Percentiles rank a stretch among this genome's conserved stretches.
These are phyloP conservation scores for Ustilago nuda DNA, from an alignment of 1,284 basidiomycete species.

Conservation along the genomic window DNA sequence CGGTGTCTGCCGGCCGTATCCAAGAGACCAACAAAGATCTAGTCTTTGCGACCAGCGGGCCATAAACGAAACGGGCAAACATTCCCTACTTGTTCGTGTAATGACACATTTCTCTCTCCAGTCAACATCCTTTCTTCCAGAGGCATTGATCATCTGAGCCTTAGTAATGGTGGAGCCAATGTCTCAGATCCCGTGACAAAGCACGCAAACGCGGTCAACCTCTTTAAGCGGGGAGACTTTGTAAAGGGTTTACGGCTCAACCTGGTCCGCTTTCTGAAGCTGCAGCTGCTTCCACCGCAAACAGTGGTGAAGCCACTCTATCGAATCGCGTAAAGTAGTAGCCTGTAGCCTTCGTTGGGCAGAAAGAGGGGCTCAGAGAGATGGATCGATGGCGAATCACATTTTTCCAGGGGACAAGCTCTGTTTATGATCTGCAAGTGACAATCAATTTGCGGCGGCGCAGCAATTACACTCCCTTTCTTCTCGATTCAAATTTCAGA, in stretches of 20 bases:
- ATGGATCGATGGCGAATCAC: not conserved
- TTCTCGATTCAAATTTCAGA: not conserved
- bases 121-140: conserved; percentile 2
- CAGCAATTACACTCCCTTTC: not conserved
- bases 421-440: conserved; percentile 18
- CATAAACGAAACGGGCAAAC: conserved; percentile 1
- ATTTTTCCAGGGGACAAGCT: conserved; percentile 13
- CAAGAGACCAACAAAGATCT: not conserved
- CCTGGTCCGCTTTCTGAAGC: not conserved
- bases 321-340: conserved; percentile 4
- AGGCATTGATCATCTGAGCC: conserved; percentile 4
- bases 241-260: not conserved
- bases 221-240: not conserved
- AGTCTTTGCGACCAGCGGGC: not conserved
- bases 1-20: not conserved
- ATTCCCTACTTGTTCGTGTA: not conserved
- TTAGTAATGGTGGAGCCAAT: not conserved
- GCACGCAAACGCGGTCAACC: conserved; percentile 12
- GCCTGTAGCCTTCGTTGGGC: not conserved
- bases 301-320: not conserved
- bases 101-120: not conserved
- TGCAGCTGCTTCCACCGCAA: not conserved
- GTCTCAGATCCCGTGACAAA: conserved; percentile 15
- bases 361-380: not conserved
- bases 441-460: conserved; percentile 7